These are phyloP conservation scores for Russula sp. DNA, from an alignment of 768 basidiomycete species.

Conservation along the genomic window DNA sequence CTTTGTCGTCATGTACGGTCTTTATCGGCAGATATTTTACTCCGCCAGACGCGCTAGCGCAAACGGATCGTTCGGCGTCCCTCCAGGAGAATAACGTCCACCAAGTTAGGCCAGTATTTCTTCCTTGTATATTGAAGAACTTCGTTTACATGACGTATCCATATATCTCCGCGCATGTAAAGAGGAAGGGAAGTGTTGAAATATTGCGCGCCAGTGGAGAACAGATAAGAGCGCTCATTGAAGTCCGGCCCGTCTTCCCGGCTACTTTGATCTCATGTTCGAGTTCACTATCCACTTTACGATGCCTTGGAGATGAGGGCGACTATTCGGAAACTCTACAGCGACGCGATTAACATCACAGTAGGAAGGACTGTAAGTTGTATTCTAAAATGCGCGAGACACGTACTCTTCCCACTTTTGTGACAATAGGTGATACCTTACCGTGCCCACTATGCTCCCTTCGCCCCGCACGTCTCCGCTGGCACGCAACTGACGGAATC, in stretches of 20 bases:
- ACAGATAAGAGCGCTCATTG: background rate
- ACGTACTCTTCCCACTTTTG: background rate
- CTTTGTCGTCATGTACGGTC: too few relatives aligned
- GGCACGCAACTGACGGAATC: background rate
- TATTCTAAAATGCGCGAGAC: background rate
- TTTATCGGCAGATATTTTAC: too few relatives aligned
- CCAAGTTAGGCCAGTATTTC: too few relatives aligned
- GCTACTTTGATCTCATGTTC: background rate
- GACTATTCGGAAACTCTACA: background rate
- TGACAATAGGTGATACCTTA: constrained; percentile 3
- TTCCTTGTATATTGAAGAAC: too few relatives aligned
- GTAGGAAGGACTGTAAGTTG: background rate
- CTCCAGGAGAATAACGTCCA: too few relatives aligned
- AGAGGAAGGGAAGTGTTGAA: too few relatives aligned
- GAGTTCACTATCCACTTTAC: background rate
- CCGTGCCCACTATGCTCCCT: constrained; percentile 8
- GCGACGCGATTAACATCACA: background rate
- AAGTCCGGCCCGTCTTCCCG: background rate
- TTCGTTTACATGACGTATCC: too few relatives aligned
- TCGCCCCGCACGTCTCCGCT: constrained; percentile 2
- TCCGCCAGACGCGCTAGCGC: too few relatives aligned
- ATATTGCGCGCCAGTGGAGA: too few relatives aligned
- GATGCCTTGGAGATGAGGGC: constrained; percentile 2
- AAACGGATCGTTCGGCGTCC: too few relatives aligned
- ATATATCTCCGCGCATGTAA: too few relatives aligned